A percentile compares a stretch with the other conserved stretches of the same genome.
These are phyloP conservation scores for Daldinia vernicosa DNA, from an alignment of 495 filamentous ascomycete genomes.

Conservation along the genomic window DNA sequence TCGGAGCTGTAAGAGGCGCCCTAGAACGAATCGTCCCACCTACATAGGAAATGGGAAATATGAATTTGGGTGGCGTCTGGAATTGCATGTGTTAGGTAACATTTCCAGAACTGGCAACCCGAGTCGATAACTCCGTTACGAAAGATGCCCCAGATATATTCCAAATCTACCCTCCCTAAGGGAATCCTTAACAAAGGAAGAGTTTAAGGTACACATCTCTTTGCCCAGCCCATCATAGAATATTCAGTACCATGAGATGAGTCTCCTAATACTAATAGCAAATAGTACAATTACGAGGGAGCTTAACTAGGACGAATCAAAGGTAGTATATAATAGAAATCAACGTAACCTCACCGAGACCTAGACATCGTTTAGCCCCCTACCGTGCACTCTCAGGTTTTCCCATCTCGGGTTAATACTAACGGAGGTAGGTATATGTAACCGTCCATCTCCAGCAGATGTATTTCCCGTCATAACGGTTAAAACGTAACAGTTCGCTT, in stretches of 20 bases:
- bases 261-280: background rate
- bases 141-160: background rate
- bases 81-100: constrained; percentile 3
- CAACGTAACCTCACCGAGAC: constrained; percentile 19
- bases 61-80: constrained; percentile 3
- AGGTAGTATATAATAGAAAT: background rate
- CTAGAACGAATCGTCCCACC: constrained; percentile 13
- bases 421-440: constrained; percentile 26
- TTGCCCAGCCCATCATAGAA: too few relatives aligned
- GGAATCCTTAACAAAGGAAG: too few relatives aligned
- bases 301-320: background rate
- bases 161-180: background rate
- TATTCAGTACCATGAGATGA: too few relatives aligned
- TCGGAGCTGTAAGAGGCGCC: background rate
- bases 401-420: constrained; percentile 23
- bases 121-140: background rate
- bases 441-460: background rate
- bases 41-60: too few relatives aligned
- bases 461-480: constrained; percentile 10
- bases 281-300: background rate
- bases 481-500: constrained; percentile 25
- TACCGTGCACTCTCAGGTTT: constrained; percentile 15
- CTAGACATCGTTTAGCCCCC: constrained; percentile 5
- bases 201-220: too few relatives aligned
- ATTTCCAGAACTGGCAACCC: constrained; percentile 18